Percentiles rank a stretch among this genome's conserved stretches.
Evolutionary conservation across 225 moss, liverwort and hornwort genomes (phyloP).

Genomic region (Antitrichia curtipendula): DNA sequence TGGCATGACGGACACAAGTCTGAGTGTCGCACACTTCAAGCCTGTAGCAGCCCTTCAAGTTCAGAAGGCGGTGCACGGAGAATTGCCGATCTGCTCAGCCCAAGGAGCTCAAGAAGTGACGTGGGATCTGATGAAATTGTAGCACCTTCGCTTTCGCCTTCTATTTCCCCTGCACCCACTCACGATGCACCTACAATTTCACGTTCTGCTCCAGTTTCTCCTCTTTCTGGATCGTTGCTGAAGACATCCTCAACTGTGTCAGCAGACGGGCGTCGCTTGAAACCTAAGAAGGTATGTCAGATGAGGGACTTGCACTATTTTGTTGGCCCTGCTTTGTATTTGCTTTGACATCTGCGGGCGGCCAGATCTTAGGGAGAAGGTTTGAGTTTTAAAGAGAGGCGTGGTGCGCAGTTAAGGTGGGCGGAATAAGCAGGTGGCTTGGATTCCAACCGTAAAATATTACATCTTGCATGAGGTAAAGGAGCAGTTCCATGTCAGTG

Average conservation of each 20-base stretch:
- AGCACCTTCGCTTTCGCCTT: conserved; percentile 27
- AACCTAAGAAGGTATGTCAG: conserved; percentile 62
- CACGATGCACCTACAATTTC: conserved; percentile 1
- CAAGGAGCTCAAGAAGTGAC: conserved; percentile 41
- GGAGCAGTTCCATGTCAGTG: conserved; percentile 42
- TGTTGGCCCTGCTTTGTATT: conserved; percentile 13
- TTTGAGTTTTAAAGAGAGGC: conserved; percentile 44
- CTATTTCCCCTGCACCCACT: conserved; percentile 9
- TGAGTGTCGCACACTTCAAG: conserved; percentile 48
- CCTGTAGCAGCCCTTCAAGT: conserved; percentile 49
- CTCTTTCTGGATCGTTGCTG: conserved; percentile 23
- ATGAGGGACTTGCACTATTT: neutral
- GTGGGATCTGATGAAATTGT: conserved; percentile 12
- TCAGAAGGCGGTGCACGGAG: conserved; percentile 38
- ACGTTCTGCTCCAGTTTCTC: conserved; percentile 31
- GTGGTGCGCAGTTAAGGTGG: conserved; percentile 47
- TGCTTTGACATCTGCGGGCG: conserved; percentile 16
- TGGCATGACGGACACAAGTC: conserved; percentile 71
- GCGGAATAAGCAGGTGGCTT: conserved; percentile 49
- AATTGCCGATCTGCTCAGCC: conserved; percentile 45
- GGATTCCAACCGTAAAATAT: conserved; percentile 49
- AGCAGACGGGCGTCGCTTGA: conserved; percentile 45
- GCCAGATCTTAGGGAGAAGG: conserved; percentile 8
- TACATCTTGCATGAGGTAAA: conserved; percentile 48
- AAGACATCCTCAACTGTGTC: conserved; percentile 24